Percentiles rank a stretch among this genome's conserved stretches.
These are phyloP conservation scores for Yarrowia sp. DNA, from an alignment of 805 yeast genomes.

Conservation along the genomic window DNA sequence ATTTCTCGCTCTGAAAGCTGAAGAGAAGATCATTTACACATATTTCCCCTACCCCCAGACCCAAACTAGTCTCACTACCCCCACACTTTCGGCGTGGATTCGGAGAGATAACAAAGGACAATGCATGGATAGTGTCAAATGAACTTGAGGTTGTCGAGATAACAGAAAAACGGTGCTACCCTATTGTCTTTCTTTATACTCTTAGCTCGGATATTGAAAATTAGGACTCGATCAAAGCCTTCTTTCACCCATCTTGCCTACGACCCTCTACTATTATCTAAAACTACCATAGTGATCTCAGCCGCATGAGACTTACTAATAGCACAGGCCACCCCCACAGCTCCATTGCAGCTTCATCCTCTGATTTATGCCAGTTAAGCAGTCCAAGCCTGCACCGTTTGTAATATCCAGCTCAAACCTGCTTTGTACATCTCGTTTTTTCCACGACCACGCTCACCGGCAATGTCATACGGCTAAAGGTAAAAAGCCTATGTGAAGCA, in stretches of 20 bases:
- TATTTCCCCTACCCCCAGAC: too few species aligned
- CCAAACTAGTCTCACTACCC: slow-evolving; percentile 4
- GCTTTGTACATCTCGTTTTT: slow-evolving; percentile 17
- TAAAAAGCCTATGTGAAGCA: background rate
- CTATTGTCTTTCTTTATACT: background rate
- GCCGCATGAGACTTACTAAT: slow-evolving; percentile 1
- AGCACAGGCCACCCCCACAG: background rate
- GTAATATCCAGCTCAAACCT: slow-evolving; percentile 11
- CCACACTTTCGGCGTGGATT: slow-evolving; percentile 1
- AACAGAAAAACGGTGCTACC: slow-evolving; percentile 2
- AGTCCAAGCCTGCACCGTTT: background rate
- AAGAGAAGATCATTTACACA: too few species aligned
- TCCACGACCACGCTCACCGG: background rate
- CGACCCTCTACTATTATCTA: too few species aligned
- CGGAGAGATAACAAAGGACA: slow-evolving; percentile 2
- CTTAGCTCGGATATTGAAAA: background rate
- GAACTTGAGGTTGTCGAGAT: slow-evolving; percentile 17
- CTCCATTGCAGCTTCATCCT: background rate
- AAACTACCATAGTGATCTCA: background rate
- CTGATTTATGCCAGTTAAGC: background rate
- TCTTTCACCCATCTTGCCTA: too few species aligned
- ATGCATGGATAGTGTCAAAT: slow-evolving; percentile 2
- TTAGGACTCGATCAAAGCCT: background rate
- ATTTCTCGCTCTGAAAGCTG: too few species aligned
- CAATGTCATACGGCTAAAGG: slow-evolving; percentile 7